A percentile compares a stretch with the other conserved stretches of the same genome.
Conservation (phyloP, 2,329 filamentous ascomycete species). For the Rachicladosporium sp. region DNA sequence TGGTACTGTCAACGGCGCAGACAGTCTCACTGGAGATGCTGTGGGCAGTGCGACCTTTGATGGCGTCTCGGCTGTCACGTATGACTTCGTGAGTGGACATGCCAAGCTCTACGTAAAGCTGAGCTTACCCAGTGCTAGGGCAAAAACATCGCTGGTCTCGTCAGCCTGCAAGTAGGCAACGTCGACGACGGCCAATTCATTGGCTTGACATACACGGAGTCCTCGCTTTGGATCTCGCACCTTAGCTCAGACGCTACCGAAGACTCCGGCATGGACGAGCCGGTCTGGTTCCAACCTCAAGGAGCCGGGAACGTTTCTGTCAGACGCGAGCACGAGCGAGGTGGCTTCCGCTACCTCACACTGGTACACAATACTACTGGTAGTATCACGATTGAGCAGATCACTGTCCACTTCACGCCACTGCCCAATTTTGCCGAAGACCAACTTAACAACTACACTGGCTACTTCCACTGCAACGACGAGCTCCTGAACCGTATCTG, state of each 20-base stretch:
- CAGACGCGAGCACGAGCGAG: slow-evolving; percentile 29
- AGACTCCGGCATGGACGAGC: slow-evolving; percentile 30
- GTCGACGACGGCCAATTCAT: slow-evolving; percentile 27
- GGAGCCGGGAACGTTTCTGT: slow-evolving; percentile 27
- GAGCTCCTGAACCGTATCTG: slow-evolving; percentile 32
- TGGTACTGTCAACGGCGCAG: slow-evolving; percentile 26
- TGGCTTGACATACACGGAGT: slow-evolving; percentile 31
- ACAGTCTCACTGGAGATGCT: slow-evolving; percentile 19
- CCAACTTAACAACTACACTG: slow-evolving; percentile 26
- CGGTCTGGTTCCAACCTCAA: slow-evolving; percentile 35
- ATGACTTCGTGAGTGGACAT: slow-evolving; percentile 22
- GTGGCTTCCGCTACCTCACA: slow-evolving; percentile 43
- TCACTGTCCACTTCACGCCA: slow-evolving; percentile 34
- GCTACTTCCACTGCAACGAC: slow-evolving; percentile 33
- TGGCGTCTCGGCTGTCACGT: slow-evolving; percentile 27
- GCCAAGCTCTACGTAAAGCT: too few species aligned
- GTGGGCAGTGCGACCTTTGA: slow-evolving; percentile 24
- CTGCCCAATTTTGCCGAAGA: slow-evolving; percentile 31
- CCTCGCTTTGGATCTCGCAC: slow-evolving; percentile 38
- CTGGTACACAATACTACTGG: slow-evolving; percentile 28
- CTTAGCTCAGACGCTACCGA: slow-evolving; percentile 34
- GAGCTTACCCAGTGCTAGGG: slow-evolving; percentile 9
- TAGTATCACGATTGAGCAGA: slow-evolving; percentile 25
- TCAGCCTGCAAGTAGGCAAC: slow-evolving; percentile 24
- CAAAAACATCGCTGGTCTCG: slow-evolving; percentile 31